These are phyloP conservation scores for Blastobotrys muscicola DNA, from an alignment of 805 yeast genomes.

Conservation along the genomic window DNA sequence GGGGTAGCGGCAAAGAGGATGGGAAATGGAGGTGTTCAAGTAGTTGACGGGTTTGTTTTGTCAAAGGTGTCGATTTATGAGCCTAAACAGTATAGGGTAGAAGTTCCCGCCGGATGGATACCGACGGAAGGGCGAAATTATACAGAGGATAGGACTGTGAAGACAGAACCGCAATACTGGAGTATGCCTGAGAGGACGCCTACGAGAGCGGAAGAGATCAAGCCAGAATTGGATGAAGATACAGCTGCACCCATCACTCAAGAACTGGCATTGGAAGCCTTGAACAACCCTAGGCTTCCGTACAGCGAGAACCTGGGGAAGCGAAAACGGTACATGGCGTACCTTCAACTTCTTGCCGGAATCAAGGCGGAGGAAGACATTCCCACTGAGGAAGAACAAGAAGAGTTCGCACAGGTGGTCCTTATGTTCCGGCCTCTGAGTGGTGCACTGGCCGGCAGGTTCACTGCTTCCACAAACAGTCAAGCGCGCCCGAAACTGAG, in stretches of 20 bases:
- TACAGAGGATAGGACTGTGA: too few species aligned
- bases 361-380: neutral
- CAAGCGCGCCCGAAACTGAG: conserved; percentile 1
- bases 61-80: conserved; percentile 1
- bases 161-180: too few species aligned
- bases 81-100: neutral
- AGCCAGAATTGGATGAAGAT: neutral
- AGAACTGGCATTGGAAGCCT: conserved; percentile 14
- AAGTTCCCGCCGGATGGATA: neutral
- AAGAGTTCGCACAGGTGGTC: conserved; percentile 21
- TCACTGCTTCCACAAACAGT: conserved; percentile 10
- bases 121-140: too few species aligned
- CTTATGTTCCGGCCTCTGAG: conserved; percentile 17
- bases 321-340: conserved; percentile 15
- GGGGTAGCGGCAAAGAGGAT: neutral
- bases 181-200: neutral
- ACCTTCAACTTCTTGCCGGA: conserved; percentile 15
- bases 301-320: conserved; percentile 17
- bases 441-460: conserved; percentile 20
- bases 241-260: neutral
- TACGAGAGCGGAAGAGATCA: neutral
- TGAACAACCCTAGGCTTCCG: conserved; percentile 12
- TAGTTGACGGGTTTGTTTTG: conserved; percentile 7
- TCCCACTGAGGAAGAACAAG: conserved; percentile 11
- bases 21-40: neutral